Percentiles rank a stretch among this genome's conserved stretches.
These are phyloP conservation scores for Beauveria sp. DNA, from an alignment of 2,329 filamentous ascomycete species.

Conservation along the genomic window DNA sequence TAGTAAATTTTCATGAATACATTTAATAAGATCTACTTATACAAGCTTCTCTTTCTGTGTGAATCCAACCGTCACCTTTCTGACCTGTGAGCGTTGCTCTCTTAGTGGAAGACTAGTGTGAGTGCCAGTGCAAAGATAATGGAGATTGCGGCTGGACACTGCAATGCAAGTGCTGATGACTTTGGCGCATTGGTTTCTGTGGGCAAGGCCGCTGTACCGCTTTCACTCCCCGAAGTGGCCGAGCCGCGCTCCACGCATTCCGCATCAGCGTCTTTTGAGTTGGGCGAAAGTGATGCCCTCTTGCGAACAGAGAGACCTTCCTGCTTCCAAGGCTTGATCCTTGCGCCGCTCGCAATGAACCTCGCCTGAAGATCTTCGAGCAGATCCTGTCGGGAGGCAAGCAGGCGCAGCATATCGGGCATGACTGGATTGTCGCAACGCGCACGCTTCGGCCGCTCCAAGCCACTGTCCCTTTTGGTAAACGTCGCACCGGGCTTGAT, in stretches of 20 bases:
- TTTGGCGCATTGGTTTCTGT: not conserved
- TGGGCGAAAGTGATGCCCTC: not conserved
- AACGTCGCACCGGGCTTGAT: conserved; percentile 29
- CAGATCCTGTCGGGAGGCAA: conserved; percentile 20
- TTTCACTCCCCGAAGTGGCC: not conserved
- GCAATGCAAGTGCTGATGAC: not conserved
- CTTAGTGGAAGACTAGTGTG: not conserved
- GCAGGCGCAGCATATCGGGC: conserved; percentile 21
- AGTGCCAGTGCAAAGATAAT: not conserved
- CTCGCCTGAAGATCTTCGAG: conserved; percentile 19
- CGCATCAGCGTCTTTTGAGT: not conserved
- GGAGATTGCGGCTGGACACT: not conserved
- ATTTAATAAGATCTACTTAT: not conserved
- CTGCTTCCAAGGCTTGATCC: conserved; percentile 1
- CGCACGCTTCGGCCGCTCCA: conserved; percentile 15
- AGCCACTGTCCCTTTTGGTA: conserved; percentile 22
- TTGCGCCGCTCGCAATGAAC: not conserved
- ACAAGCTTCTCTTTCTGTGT: not conserved
- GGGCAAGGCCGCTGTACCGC: not conserved
- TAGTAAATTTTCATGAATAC: not conserved
- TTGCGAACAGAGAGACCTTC: not conserved
- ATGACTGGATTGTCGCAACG: conserved; percentile 25
- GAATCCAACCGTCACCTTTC: not conserved
- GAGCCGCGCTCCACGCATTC: not conserved
- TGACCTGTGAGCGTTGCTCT: not conserved